A percentile compares a stretch with the other conserved stretches of the same genome.
Conservation (phyloP, 2,329 filamentous ascomycete species). For the Cryoendolithus antarcticus region DNA sequence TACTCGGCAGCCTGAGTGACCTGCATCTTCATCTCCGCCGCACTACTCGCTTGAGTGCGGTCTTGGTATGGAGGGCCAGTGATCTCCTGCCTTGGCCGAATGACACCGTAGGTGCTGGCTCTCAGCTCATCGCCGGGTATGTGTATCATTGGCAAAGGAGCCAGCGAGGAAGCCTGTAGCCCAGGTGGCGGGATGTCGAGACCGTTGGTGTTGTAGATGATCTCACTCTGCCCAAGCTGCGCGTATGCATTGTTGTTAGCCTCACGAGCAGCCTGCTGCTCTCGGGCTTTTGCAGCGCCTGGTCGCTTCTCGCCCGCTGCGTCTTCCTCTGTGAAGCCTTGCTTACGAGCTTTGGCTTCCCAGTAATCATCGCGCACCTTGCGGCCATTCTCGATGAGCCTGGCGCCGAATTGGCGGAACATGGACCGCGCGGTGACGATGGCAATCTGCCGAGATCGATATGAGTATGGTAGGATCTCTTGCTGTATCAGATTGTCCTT, state of each 20-base stretch:
- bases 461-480: conserved; percentile 93
- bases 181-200: conserved; percentile 24
- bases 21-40: conserved; percentile 71
- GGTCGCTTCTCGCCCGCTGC: conserved; percentile 91
- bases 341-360: conserved; percentile 93
- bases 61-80: conserved; percentile 81
- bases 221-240: conserved; percentile 64
- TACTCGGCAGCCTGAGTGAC: conserved; percentile 82
- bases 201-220: conserved; percentile 69
- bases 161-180: conserved; percentile 55
- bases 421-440: conserved; percentile 96
- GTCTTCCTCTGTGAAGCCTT: conserved; percentile 96
- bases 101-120: conserved; percentile 72
- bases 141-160: conserved; percentile 75
- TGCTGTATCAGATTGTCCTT: conserved; percentile 94
- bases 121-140: conserved; percentile 66
- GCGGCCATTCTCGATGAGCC: conserved; percentile 79
- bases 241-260: conserved; percentile 44
- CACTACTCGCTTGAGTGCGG: conserved; percentile 61
- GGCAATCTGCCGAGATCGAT: conserved; percentile 94
- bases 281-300: conserved; percentile 76
- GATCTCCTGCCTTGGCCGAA: conserved; percentile 79
- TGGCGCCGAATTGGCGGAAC: conserved; percentile 96
- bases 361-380: conserved; percentile 96
- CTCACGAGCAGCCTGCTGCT: conserved; percentile 62